Evolutionary conservation across 495 filamentous ascomycete species (phyloP).

Genomic region (Neurospora terricola): DNA sequence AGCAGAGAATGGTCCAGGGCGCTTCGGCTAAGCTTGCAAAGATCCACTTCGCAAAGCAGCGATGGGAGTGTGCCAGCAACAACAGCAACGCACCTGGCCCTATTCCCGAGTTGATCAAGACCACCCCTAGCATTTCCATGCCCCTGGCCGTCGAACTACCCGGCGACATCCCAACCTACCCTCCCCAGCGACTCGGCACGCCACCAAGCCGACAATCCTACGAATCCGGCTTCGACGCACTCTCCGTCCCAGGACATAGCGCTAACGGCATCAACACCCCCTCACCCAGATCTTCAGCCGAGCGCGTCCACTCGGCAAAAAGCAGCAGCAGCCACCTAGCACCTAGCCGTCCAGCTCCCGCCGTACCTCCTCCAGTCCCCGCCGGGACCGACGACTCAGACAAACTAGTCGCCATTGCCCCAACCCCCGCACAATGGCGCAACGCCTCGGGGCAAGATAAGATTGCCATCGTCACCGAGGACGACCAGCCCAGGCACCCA

Average conservation of each 20-base stretch:
- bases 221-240: slow-evolving; percentile 34
- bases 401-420: slow-evolving; percentile 37
- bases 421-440: slow-evolving; percentile 43
- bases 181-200: slow-evolving; percentile 16
- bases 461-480: slow-evolving; percentile 47
- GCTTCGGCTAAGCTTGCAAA: slow-evolving; percentile 76
- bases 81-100: not conserved
- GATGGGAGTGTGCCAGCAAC: slow-evolving; percentile 25
- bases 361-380: slow-evolving; percentile 23
- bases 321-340: slow-evolving; percentile 17
- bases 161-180: slow-evolving; percentile 30
- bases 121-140: slow-evolving; percentile 23
- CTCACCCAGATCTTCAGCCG: slow-evolving; percentile 34
- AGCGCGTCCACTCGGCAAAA: slow-evolving; percentile 24
- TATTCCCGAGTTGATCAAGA: slow-evolving; percentile 22
- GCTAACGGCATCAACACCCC: slow-evolving; percentile 18
- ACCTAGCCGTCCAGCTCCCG: slow-evolving; percentile 18
- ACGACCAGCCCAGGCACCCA: slow-evolving; percentile 42
- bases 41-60: slow-evolving; percentile 57
- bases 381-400: slow-evolving; percentile 28
- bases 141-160: slow-evolving; percentile 39
- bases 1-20: slow-evolving; percentile 63
- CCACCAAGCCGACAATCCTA: slow-evolving; percentile 35
- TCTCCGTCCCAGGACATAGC: slow-evolving; percentile 19
- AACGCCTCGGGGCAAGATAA: slow-evolving; percentile 44